Base-by-base conservation (phyloP, 2,329 filamentous ascomycete species). In the Ceratocystis eucalypticola region DNA sequence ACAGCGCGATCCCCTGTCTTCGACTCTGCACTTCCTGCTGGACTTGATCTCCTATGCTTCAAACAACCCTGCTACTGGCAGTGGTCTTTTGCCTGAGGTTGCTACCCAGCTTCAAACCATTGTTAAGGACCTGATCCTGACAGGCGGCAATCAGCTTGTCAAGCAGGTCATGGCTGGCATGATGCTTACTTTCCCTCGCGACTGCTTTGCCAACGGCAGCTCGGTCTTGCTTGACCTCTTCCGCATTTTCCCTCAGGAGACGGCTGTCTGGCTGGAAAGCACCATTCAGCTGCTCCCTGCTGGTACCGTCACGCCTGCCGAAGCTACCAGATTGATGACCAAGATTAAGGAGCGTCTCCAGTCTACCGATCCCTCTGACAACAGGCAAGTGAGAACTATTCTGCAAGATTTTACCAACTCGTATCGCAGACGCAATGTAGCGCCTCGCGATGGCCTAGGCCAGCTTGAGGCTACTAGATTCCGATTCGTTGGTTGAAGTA, bases 171-270 rank as follows among this genome's bases (percentile, higher is more conserved):
- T 99, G 78, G 94, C 92, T 0, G 94, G 94, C 68, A 96, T 99
- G 92, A 97, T 99, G 93, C 96, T 96, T 74, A 95, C 88, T 0
- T 99, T 99, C 77, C 95, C 94, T 0, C 85, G 89, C 55, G 94
- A 97, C 75, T 96, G 92, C 77, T 96, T 97, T 73, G 87, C 92
- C 0, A 94, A 99, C 73, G 92, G 91, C 17, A 96, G 91, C 62
- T 92, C 91, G 3, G 90, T 96, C n/a, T 78, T 99, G 64, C 84
- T 99, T 68, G 87, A 88, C 2, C 80, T 97, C 70, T 96, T 99
- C 73, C 88, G 96, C 74, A 79, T 97, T 50, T 80, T 95, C 73
- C 94, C 94, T 0, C 80, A 84, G 65, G 83, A 94, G 73, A 90
- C 91, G 15, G 85, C 88, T 1, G 75, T 79, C 5, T 97, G 94